A percentile compares a stretch with the other conserved stretches of the same genome.
Evolutionary conservation across 2,329 filamentous ascomycete species (phyloP).

Genomic region (Monosporascus sp.): DNA sequence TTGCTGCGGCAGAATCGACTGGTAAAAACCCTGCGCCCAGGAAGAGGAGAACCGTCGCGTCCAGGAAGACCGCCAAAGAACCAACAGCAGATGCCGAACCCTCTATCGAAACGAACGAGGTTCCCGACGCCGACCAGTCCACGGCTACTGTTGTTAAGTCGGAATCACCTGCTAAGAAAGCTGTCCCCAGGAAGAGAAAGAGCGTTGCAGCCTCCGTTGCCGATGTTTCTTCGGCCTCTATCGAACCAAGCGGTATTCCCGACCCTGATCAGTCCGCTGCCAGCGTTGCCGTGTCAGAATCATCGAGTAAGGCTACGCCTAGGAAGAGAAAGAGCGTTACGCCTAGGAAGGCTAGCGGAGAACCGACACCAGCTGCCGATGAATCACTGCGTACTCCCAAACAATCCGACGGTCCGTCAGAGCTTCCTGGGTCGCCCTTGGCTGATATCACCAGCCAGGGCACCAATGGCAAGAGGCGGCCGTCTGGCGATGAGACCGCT

Average conservation of each 20-base stretch:
- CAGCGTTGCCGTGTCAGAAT: constrained; percentile 22
- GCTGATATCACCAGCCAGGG: constrained; percentile 67
- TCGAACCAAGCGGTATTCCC: constrained; percentile 58
- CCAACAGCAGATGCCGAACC: too few species aligned
- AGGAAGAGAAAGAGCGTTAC: constrained; percentile 63
- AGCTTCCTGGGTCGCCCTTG: constrained; percentile 54
- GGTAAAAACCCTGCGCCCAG: too few species aligned
- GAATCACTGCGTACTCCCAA: constrained; percentile 44
- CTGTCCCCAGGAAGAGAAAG: constrained; percentile 26
- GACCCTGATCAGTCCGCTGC: constrained; percentile 45
- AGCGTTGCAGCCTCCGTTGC: constrained; percentile 10
- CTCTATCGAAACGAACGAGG: constrained; percentile 4
- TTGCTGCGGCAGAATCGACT: too few species aligned
- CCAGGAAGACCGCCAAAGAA: too few species aligned
- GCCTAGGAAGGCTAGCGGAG: constrained; percentile 34
- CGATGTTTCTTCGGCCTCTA: too few species aligned
- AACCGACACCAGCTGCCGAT: constrained; percentile 35
- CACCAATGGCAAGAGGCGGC: constrained; percentile 53
- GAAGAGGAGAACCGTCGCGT: too few species aligned
- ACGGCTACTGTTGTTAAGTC: constrained; percentile 12
- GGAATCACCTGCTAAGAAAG: background rate
- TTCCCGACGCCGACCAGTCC: constrained; percentile 25
- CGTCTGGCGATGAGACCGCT: constrained; percentile 40
- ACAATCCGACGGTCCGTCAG: constrained; percentile 48
- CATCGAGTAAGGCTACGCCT: constrained; percentile 43